Conservation (phyloP, 345 rosid species). For the Corchorus capsularis region DNA sequence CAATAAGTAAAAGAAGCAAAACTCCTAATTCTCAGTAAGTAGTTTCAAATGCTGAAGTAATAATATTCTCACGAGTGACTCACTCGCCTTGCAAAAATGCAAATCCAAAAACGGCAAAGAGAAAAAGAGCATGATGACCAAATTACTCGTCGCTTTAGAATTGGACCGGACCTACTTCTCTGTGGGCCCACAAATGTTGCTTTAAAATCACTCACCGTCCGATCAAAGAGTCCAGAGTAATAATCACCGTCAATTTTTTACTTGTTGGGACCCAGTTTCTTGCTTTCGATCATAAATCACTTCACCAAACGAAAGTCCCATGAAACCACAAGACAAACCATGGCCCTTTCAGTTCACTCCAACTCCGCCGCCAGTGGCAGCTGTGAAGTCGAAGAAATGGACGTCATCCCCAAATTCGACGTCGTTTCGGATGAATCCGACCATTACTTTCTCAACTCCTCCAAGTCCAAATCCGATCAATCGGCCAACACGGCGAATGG, state of each 20-base stretch:
- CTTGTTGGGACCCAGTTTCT: neutral
- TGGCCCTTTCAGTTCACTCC: slow-evolving; percentile 25
- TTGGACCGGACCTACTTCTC: neutral
- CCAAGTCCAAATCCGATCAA: neutral
- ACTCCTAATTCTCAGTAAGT: too few species aligned
- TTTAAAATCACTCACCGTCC: too few species aligned
- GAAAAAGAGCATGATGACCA: too few species aligned
- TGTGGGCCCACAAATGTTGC: too few species aligned
- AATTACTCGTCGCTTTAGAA: neutral
- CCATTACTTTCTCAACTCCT: slow-evolving; percentile 25
- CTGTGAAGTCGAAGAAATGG: slow-evolving; percentile 21
- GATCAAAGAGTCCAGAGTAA: neutral
- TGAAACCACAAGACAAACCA: neutral
- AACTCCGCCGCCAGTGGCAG: neutral
- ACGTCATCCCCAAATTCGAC: slow-evolving; percentile 40
- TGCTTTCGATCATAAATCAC: neutral
- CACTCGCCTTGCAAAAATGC: too few species aligned
- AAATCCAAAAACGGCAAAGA: too few species aligned
- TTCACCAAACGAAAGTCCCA: neutral
- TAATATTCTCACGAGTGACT: too few species aligned
- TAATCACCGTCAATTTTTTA: neutral
- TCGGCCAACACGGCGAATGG: slow-evolving; percentile 23
- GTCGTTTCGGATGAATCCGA: slow-evolving; percentile 42
- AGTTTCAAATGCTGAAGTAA: too few species aligned
- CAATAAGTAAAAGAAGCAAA: too few species aligned